phyloP scores from a whole-genome alignment of 23 red algal species.

The Pyropia haitanensis region DNA sequence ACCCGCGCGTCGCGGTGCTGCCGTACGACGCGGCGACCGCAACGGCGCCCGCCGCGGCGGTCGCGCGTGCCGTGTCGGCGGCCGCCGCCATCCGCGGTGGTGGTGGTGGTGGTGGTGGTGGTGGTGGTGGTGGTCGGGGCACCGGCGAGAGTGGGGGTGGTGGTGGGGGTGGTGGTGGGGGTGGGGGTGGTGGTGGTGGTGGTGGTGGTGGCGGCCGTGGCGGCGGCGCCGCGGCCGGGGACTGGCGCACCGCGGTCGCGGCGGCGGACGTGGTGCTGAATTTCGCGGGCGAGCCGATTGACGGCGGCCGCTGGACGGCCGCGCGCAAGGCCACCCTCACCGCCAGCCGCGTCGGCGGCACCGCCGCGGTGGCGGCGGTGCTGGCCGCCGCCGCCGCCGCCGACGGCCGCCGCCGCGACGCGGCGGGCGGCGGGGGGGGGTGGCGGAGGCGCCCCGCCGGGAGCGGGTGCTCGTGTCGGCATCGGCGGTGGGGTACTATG shows the following conservation, averaged over 20 bases:
- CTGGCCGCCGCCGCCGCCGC: neutral
- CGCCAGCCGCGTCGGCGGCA: slow-evolving; percentile 43
- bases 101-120: too few relatives aligned
- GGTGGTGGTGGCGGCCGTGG: too few relatives aligned
- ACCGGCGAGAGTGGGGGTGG: too few relatives aligned
- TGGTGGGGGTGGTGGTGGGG: too few relatives aligned
- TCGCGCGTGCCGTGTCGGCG: neutral
- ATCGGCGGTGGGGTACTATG: slow-evolving; percentile 91
- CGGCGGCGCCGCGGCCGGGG: too few relatives aligned
- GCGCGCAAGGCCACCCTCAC: slow-evolving; percentile 32
- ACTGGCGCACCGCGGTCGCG: slow-evolving; percentile 3
- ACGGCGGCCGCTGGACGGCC: slow-evolving; percentile 53
- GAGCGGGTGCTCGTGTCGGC: slow-evolving; percentile 45
- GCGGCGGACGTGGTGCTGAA: slow-evolving; percentile 71
- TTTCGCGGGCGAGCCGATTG: slow-evolving; percentile 82
- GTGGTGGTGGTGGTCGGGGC: too few relatives aligned
- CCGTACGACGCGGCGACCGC: slow-evolving; percentile 24
- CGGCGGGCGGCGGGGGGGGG: too few relatives aligned
- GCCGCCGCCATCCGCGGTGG: too few relatives aligned
- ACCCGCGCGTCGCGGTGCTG: slow-evolving; percentile 7
- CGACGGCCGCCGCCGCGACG: too few relatives aligned
- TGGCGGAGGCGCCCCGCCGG: too few relatives aligned
- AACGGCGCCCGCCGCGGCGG: slow-evolving; percentile 7
- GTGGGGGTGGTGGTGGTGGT: too few relatives aligned
- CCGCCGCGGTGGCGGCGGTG: neutral